These are phyloP conservation scores for Stramenopiles sp. DNA, from an alignment of 352 stramenopile species.

Conservation along the genomic window DNA sequence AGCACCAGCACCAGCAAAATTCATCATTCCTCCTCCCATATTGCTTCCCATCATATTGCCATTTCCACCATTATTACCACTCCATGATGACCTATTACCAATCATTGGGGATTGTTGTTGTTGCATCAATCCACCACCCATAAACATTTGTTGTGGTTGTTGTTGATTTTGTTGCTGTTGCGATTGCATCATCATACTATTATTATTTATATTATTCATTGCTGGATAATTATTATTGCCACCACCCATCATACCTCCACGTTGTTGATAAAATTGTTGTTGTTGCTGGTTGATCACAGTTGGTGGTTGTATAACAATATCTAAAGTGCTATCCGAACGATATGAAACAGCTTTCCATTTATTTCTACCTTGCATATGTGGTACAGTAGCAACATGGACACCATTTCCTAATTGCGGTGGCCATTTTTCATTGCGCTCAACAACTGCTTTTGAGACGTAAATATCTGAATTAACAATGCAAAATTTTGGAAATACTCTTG, in stretches of 20 bases:
- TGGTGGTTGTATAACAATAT: neutral
- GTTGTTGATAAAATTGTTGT: neutral
- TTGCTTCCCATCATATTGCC: neutral
- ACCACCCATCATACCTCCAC: too few species aligned
- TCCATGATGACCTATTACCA: too few species aligned
- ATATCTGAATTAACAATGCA: neutral
- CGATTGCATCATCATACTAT: too few species aligned
- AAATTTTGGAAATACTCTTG: neutral
- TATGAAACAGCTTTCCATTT: neutral
- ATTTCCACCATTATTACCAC: neutral
- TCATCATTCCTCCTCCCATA: neutral
- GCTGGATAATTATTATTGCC: too few species aligned
- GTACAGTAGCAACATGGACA: neutral
- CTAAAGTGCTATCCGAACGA: neutral
- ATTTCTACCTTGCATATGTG: conserved; percentile 2
- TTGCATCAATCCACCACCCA: neutral
- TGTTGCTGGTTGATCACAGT: neutral
- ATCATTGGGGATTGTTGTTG: neutral
- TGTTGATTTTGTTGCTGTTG: neutral
- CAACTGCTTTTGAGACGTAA: neutral
- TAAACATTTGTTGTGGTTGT: neutral
- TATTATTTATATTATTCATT: too few species aligned
- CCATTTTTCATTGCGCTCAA: neutral
- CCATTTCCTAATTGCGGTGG: neutral
- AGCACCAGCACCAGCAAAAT: too few species aligned